A percentile compares a stretch with the other conserved stretches of the same genome.
These are phyloP conservation scores for Lepidopterella palustris DNA, from an alignment of 495 filamentous ascomycete species.

Conservation along the genomic window DNA sequence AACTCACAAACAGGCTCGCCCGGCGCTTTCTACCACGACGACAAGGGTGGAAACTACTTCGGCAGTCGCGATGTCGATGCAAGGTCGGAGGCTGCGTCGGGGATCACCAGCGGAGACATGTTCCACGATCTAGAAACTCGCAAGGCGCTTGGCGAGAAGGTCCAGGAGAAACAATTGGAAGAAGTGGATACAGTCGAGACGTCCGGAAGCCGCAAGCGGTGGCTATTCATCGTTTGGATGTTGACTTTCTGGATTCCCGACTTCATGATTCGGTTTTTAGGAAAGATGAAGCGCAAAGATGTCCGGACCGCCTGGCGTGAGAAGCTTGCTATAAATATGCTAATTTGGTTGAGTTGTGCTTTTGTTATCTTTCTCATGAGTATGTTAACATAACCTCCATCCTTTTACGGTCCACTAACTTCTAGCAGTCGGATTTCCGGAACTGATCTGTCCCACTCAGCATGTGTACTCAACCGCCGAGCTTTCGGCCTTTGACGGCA, in stretches of 20 bases:
- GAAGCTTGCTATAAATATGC: conserved; percentile 94
- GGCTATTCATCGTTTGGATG: conserved; percentile 80
- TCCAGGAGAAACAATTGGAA: conserved; percentile 80
- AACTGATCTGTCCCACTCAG: conserved; percentile 85
- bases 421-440: conserved; percentile 63
- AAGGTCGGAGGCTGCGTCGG: conserved; percentile 83
- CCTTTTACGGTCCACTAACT: background rate
- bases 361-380: conserved; percentile 71
- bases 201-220: conserved; percentile 79
- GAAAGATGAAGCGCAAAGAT: conserved; percentile 86
- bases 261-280: conserved; percentile 68
- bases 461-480: conserved; percentile 77
- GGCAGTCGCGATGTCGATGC: conserved; percentile 75
- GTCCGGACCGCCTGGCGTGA: conserved; percentile 93
- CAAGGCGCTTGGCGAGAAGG: conserved; percentile 91
- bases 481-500: conserved; percentile 66
- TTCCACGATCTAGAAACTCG: conserved; percentile 93
- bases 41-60: conserved; percentile 72
- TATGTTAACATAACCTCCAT: conserved; percentile 6
- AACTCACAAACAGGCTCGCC: conserved; percentile 51
- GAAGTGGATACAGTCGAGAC: conserved; percentile 80
- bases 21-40: conserved; percentile 59
- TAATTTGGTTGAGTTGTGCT: conserved; percentile 87
- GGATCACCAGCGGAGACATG: conserved; percentile 91
- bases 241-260: conserved; percentile 86